These are phyloP conservation scores for Musa beccarii DNA, from an alignment of 176 grass and related monocot species.

Conservation along the genomic window DNA sequence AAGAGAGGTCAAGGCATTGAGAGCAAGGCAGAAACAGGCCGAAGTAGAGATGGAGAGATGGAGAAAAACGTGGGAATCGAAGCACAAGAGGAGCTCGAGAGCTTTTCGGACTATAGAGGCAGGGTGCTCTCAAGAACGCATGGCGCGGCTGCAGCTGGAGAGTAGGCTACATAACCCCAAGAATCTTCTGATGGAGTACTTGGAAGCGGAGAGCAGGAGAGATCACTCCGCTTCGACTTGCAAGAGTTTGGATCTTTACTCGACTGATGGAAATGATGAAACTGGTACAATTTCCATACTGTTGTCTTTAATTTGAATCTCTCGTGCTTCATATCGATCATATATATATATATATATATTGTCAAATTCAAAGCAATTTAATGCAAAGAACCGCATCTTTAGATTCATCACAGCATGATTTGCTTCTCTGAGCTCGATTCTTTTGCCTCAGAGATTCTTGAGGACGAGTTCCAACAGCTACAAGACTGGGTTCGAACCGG, in stretches of 20 bases:
- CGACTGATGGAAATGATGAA: slow-evolving; percentile 38
- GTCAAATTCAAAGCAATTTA: background rate
- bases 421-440: background rate
- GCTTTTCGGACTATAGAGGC: slow-evolving; percentile 17
- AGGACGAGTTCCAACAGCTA: slow-evolving; percentile 44
- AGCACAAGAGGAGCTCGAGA: slow-evolving; percentile 39
- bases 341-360: too few species aligned
- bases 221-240: slow-evolving; percentile 19
- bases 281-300: slow-evolving; percentile 33
- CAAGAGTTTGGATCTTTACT: slow-evolving; percentile 33
- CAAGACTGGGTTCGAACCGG: slow-evolving; percentile 74
- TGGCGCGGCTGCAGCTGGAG: slow-evolving; percentile 11
- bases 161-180: slow-evolving; percentile 24
- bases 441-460: slow-evolving; percentile 21
- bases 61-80: slow-evolving; percentile 56
- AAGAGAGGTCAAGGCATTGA: slow-evolving; percentile 52
- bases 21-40: slow-evolving; percentile 56
- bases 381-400: background rate
- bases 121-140: slow-evolving; percentile 38
- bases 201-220: slow-evolving; percentile 33
- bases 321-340: background rate
- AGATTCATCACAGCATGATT: background rate
- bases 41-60: slow-evolving; percentile 59
- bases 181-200: slow-evolving; percentile 53
- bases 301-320: background rate